Base-by-base conservation (phyloP, 306 rosid species). In the Casuarina cunninghamiana region DNA sequence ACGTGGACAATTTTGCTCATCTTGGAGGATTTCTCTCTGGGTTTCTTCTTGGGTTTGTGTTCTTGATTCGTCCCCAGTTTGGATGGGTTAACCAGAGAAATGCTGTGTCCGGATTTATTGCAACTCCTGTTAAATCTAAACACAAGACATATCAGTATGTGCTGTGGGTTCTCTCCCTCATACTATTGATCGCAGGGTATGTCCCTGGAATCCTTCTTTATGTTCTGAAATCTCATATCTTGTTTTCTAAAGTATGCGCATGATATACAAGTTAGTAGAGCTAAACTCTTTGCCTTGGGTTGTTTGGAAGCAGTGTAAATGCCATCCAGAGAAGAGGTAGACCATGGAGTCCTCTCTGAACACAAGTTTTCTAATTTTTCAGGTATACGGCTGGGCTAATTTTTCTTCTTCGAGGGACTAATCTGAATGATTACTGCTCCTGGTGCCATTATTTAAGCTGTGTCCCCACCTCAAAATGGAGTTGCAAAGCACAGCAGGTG, bases 1-100 rank as follows among this genome's bases (percentile, higher is more conserved):
- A 91, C 9, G 91, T 91, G 38, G 97, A 93, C 88, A 93, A 91
- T 78, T 93, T 89, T 80, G 94, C 97, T 76, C 97, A 93, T 79
- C 87, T 91, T 60, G 97, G 97, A 72, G 97, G 97, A 75, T 91
- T 93, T 79, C 48, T 88, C 71, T 83, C 97, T 61, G 98, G 97
- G 65, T 91, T 93, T 88, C 91, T 93, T 81, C 93, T 93, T 79
- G 98, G 97, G 19, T 91, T 91, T 66, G 78, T 93, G 77, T 74
- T 88, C 73, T 72, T 93, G 80, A 84, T 91, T 75, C 90, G 97
- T 11, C 98, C 97, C 54, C 97, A 93, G 76, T 93, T 81, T 78
- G 77, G 88, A 75, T 93, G 93, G 92, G 73, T 84, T 79, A 85
- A 81, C 86, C 91, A 80, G 72, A 80, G 70, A 62, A 51, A 78